phyloP scores from a whole-genome alignment of 108 stramenopile species.

The Fragilaria crotonensis region DNA sequence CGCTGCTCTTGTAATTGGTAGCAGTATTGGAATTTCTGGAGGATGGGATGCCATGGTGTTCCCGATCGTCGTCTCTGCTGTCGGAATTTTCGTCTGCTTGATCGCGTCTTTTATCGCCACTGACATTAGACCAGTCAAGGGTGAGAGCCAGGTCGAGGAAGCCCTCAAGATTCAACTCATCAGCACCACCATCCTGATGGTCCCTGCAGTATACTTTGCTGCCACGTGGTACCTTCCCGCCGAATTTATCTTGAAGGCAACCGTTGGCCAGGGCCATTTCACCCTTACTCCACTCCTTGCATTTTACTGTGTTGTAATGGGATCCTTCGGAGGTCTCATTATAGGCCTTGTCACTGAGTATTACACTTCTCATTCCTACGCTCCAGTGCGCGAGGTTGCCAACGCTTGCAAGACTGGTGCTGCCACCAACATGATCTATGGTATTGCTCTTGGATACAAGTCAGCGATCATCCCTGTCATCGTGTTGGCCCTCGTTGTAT shows the following conservation, averaged over 20 bases:
- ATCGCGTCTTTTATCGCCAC: slow-evolving; percentile 95
- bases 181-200: slow-evolving; percentile 89
- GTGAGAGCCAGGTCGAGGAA: slow-evolving; percentile 78
- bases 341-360: slow-evolving; percentile 98
- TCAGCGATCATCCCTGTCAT: slow-evolving; percentile 96
- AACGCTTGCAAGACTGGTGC: slow-evolving; percentile 94
- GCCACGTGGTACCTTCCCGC: slow-evolving; percentile 76
- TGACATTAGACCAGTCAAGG: slow-evolving; percentile 83
- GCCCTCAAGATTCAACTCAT: slow-evolving; percentile 96
- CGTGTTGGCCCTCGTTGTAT: slow-evolving; percentile 89
- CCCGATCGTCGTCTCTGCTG: slow-evolving; percentile 88
- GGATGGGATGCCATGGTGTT: slow-evolving; percentile 97
- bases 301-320: slow-evolving; percentile 87
- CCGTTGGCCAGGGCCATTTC: slow-evolving; percentile 54
- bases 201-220: slow-evolving; percentile 84
- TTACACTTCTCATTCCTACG: slow-evolving; percentile 95
- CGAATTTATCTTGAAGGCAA: slow-evolving; percentile 50
- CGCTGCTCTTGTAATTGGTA: slow-evolving; percentile 93
- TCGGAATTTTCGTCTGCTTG: slow-evolving; percentile 95
- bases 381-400: slow-evolving; percentile 91
- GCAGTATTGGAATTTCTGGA: slow-evolving; percentile 69
- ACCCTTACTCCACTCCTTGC: slow-evolving; percentile 55
- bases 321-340: slow-evolving; percentile 91
- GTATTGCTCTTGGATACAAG: slow-evolving; percentile 96
- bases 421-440: slow-evolving; percentile 99